phyloP scores from a whole-genome alignment of 768 basidiomycete genomes.

The Coprinopsis marcescibilis region DNA sequence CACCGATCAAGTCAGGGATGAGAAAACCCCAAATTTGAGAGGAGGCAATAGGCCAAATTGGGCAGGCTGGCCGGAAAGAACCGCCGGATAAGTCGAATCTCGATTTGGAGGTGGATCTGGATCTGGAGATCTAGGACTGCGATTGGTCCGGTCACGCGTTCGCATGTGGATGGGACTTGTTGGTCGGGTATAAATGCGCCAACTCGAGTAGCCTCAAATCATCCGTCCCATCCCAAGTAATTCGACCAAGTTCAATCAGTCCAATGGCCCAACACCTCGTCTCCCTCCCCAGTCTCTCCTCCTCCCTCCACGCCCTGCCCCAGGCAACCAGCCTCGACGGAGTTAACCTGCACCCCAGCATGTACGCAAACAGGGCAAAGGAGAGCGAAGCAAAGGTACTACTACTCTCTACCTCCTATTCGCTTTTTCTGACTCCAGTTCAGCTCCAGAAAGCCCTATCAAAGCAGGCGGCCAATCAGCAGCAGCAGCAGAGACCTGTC shows the following conservation, averaged over 20 bases:
- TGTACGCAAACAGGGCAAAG: constrained; percentile 62
- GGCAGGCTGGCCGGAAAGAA: constrained; percentile 19
- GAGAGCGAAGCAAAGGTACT: constrained; percentile 73
- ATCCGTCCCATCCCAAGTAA: constrained; percentile 13
- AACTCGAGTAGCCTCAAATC: constrained; percentile 16
- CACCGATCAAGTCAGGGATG: constrained; percentile 11
- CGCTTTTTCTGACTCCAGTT: constrained; percentile 33
- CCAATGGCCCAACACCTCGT: constrained; percentile 41
- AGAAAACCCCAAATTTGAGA: constrained; percentile 29
- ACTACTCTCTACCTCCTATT: not conserved
- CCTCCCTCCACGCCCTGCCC: constrained; percentile 60
- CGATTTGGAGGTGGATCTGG: constrained; percentile 19
- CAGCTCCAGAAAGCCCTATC: constrained; percentile 63
- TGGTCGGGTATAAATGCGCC: not conserved
- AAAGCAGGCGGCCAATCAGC: constrained; percentile 32
- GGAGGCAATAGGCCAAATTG: constrained; percentile 9
- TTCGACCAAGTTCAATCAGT: constrained; percentile 9
- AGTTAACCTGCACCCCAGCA: constrained; percentile 60
- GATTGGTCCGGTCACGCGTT: not conserved
- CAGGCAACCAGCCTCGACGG: constrained; percentile 66
- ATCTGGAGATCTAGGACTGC: not conserved
- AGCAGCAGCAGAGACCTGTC: constrained; percentile 22
- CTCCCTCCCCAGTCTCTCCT: constrained; percentile 69
- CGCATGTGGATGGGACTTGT: not conserved
- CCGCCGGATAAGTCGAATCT: constrained; percentile 22